phyloP scores from a whole-genome alignment of 2,329 filamentous ascomycete species.

The Trichophyton equinum region DNA sequence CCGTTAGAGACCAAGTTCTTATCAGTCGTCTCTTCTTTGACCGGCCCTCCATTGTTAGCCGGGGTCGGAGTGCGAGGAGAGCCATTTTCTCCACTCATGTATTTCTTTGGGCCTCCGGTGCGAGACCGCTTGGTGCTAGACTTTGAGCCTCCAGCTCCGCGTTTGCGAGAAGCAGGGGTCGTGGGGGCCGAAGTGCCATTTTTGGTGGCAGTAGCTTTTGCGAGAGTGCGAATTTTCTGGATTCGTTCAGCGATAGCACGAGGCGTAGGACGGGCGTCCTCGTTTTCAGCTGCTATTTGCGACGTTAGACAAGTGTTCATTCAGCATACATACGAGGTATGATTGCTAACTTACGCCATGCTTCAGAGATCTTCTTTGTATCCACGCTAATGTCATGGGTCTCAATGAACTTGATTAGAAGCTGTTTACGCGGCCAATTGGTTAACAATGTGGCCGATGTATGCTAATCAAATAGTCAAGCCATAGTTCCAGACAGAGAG shows the following conservation, averaged over 20 bases:
- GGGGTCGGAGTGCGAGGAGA: not conserved
- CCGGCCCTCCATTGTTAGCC: not conserved
- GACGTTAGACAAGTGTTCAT: not conserved
- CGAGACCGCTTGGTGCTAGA: slow-evolving; percentile 3
- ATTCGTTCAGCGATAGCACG: slow-evolving; percentile 31
- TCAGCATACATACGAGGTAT: not conserved
- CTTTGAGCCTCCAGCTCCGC: not conserved
- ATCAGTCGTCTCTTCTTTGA: slow-evolving; percentile 12
- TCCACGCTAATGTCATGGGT: slow-evolving; percentile 28
- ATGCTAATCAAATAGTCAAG: too few relatives aligned
- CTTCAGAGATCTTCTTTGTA: slow-evolving; percentile 22
- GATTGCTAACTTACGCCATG: slow-evolving; percentile 27
- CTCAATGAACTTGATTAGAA: slow-evolving; percentile 31
- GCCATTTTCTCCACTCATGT: not conserved
- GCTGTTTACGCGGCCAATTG: slow-evolving; percentile 16
- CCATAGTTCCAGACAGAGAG: too few relatives aligned
- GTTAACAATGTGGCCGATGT: not conserved
- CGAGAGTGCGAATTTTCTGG: slow-evolving; percentile 20
- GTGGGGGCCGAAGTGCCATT: slow-evolving; percentile 6
- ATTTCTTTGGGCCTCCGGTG: not conserved
- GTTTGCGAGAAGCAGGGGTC: slow-evolving; percentile 10
- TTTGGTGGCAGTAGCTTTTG: slow-evolving; percentile 9
- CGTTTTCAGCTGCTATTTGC: slow-evolving; percentile 12
- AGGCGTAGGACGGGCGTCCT: slow-evolving; percentile 22
- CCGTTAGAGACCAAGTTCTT: slow-evolving; percentile 6